Evolutionary conservation across 1,284 basidiomycete species (phyloP).

Genomic region (Vanrija sp.): DNA sequence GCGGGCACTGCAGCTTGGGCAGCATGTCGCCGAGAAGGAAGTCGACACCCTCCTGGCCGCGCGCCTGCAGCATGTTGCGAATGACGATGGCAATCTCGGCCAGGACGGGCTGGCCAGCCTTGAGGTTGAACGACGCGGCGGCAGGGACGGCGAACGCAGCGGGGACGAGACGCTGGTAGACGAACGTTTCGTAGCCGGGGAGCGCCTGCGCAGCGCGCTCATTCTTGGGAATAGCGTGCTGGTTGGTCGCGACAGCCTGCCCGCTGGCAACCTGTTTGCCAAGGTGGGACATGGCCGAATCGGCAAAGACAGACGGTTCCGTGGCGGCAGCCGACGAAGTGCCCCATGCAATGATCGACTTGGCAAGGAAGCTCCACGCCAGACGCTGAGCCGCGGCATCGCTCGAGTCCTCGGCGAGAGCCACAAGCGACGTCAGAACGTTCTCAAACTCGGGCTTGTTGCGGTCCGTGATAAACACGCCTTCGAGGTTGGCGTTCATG

Average conservation of each 20-base stretch:
- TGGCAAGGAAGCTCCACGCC: slow-evolving; percentile 74
- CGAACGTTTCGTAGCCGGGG: slow-evolving; percentile 88
- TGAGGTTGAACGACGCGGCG: slow-evolving; percentile 74
- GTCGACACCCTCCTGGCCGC: slow-evolving; percentile 78
- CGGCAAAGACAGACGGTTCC: slow-evolving; percentile 39
- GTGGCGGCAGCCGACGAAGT: slow-evolving; percentile 52
- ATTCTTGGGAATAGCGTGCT: slow-evolving; percentile 36
- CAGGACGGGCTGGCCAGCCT: slow-evolving; percentile 78
- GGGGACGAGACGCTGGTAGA: slow-evolving; percentile 84
- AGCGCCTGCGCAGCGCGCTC: slow-evolving; percentile 55
- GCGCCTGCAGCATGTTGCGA: slow-evolving; percentile 69
- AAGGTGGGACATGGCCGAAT: slow-evolving; percentile 33
- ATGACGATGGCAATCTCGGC: slow-evolving; percentile 82
- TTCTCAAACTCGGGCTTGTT: slow-evolving; percentile 78
- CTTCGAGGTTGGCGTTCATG: slow-evolving; percentile 73
- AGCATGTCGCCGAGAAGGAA: slow-evolving; percentile 78
- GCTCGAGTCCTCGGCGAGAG: slow-evolving; percentile 66
- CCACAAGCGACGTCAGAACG: slow-evolving; percentile 61
- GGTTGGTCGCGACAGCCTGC: slow-evolving; percentile 29
- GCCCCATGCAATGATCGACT: slow-evolving; percentile 72
- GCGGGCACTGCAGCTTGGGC: slow-evolving; percentile 82
- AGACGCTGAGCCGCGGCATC: slow-evolving; percentile 73
- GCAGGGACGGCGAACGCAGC: slow-evolving; percentile 79
- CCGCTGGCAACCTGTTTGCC: slow-evolving; percentile 50
- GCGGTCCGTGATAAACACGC: slow-evolving; percentile 69